Evolutionary conservation across 1,139 yeast genomes (phyloP).

Genomic region (Candida smagusa): DNA sequence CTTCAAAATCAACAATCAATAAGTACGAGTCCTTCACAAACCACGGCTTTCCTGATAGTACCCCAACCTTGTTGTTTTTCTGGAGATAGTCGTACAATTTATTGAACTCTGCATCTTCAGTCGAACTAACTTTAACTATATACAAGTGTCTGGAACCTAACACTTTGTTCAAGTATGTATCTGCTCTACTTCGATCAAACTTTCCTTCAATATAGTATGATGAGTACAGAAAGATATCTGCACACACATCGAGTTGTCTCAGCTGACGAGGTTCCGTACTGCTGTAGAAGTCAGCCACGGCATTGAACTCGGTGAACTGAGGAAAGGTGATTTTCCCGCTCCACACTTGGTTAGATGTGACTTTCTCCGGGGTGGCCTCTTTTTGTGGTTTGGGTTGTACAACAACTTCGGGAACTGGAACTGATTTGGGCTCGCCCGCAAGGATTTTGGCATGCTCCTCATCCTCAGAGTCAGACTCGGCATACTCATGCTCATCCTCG

Average conservation of each 20-base stretch:
- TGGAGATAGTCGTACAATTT: conserved; percentile 54
- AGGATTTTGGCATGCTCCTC: background rate
- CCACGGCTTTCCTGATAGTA: conserved; percentile 46
- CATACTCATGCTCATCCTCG: conserved; percentile 16
- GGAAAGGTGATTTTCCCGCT: conserved; percentile 55
- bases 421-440: background rate
- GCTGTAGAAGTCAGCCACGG: conserved; percentile 41
- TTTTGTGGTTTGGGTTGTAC: background rate
- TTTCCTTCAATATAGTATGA: conserved; percentile 61
- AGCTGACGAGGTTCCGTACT: conserved; percentile 23
- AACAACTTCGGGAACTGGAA: background rate
- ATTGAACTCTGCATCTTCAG: conserved; percentile 30
- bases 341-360: conserved; percentile 40
- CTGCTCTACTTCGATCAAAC: conserved; percentile 52
- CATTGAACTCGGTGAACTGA: conserved; percentile 49
- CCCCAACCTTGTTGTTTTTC: conserved; percentile 56
- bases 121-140: conserved; percentile 39
- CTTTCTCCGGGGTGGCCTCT: conserved; percentile 1
- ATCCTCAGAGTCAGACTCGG: conserved; percentile 4
- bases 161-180: conserved; percentile 52
- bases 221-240: conserved; percentile 26
- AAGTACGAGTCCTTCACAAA: conserved; percentile 67
- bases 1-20: conserved; percentile 39
- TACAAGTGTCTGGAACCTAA: conserved; percentile 48
- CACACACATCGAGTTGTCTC: conserved; percentile 28